These are phyloP conservation scores for Conticribra weissflogii DNA, from an alignment of 108 stramenopile genomes.

Conservation along the genomic window DNA sequence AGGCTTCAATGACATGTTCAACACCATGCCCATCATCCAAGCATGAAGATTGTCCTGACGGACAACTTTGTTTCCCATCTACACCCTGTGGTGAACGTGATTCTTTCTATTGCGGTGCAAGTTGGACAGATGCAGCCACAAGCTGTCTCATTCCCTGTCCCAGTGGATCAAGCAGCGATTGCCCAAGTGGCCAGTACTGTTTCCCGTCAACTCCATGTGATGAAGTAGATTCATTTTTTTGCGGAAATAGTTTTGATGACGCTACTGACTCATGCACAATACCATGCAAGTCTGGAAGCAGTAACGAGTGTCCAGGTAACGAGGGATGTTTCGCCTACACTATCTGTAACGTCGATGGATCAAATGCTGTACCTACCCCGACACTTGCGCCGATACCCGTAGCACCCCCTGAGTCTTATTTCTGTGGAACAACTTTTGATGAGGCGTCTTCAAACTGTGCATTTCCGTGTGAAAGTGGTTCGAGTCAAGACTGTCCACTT, in stretches of 20 bases:
- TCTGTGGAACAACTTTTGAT: conserved; percentile 78
- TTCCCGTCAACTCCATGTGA: conserved; percentile 56
- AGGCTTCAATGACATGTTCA: conserved; percentile 46
- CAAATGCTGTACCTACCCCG: conserved; percentile 43
- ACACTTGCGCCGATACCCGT: conserved; percentile 38
- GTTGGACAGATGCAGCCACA: conserved; percentile 54
- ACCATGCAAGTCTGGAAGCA: conserved; percentile 44
- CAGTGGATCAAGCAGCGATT: conserved; percentile 50
- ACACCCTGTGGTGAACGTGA: conserved; percentile 51
- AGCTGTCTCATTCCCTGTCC: conserved; percentile 45
- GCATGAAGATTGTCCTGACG: conserved; percentile 42
- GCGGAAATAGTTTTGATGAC: conserved; percentile 43
- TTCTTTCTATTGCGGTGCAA: conserved; percentile 53
- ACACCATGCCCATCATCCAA: conserved; percentile 45
- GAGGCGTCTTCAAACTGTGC: conserved; percentile 65
- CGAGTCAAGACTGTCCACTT: conserved; percentile 32
- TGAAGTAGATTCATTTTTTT: conserved; percentile 51
- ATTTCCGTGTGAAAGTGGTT: conserved; percentile 59
- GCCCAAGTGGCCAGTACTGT: conserved; percentile 40
- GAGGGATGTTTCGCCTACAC: conserved; percentile 55
- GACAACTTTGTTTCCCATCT: conserved; percentile 41
- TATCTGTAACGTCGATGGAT: conserved; percentile 61
- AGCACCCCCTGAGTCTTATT: conserved; percentile 54
- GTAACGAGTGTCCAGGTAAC: conserved; percentile 34
- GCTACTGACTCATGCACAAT: conserved; percentile 29